Percentiles rank a stretch among this genome's conserved stretches.
phyloP scores from a whole-genome alignment of 768 basidiomycete species.

The Clavulina sp. region DNA sequence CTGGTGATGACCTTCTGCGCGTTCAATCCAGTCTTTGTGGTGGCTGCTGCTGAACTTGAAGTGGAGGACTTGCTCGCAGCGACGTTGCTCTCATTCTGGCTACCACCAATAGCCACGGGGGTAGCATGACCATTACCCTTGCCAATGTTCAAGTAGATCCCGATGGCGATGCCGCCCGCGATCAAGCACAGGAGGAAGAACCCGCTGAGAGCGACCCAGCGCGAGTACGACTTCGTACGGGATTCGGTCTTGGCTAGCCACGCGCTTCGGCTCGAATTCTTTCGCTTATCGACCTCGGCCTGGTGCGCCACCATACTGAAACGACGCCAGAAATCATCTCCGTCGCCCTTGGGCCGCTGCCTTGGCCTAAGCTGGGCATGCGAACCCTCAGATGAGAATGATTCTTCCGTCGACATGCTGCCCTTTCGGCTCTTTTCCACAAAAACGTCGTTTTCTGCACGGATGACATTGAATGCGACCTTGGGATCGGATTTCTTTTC shows the following conservation, averaged over 20 bases:
- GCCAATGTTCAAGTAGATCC: conserved; percentile 6
- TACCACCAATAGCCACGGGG: conserved; percentile 7
- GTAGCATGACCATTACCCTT: conserved; percentile 5
- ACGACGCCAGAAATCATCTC: conserved; percentile 11
- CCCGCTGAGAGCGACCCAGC: conserved; percentile 7
- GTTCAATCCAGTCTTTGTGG: not conserved
- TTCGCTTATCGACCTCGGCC: conserved; percentile 4
- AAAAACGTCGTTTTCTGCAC: conserved; percentile 1
- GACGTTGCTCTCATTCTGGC: not conserved
- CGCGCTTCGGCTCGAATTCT: not conserved
- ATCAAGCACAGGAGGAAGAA: conserved; percentile 4
- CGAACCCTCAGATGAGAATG: conserved; percentile 9
- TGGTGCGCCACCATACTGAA: conserved; percentile 12
- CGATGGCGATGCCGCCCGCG: conserved; percentile 7
- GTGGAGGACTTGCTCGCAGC: not conserved
- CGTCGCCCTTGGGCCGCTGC: not conserved
- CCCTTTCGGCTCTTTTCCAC: conserved; percentile 9
- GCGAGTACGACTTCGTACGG: not conserved
- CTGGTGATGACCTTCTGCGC: not conserved
- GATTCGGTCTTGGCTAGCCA: conserved; percentile 6
- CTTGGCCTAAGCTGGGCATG: not conserved
- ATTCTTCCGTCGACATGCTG: no score
- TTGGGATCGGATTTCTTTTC: no score
- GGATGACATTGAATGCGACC: not conserved
- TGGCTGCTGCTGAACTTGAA: not conserved